These are phyloP conservation scores for Silene uniflora DNA, from an alignment of 148 eudicot genomes.

Conservation along the genomic window DNA sequence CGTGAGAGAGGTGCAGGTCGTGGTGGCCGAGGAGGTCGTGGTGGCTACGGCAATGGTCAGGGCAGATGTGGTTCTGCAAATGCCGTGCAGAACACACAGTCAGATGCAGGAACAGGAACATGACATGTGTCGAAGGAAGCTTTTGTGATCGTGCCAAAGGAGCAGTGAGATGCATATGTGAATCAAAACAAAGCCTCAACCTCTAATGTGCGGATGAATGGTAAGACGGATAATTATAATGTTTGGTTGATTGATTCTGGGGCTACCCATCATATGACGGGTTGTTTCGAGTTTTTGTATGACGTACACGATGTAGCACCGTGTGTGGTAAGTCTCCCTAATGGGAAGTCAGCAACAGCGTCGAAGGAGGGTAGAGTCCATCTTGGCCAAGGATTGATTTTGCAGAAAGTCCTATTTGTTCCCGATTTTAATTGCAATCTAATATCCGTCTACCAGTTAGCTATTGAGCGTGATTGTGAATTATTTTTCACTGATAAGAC, in stretches of 20 bases:
- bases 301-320: background rate
- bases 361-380: background rate
- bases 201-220: background rate
- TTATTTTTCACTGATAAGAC: background rate
- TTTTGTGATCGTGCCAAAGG: background rate
- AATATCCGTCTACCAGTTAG: background rate
- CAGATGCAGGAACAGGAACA: background rate
- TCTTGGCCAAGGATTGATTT: background rate
- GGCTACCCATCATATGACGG: background rate
- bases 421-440: background rate
- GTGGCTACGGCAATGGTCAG: background rate
- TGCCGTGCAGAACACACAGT: background rate
- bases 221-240: background rate
- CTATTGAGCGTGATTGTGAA: background rate
- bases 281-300: background rate
- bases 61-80: background rate
- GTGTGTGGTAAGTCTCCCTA: too few species aligned
- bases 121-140: background rate
- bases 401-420: background rate
- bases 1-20: too few species aligned
- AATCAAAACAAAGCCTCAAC: too few species aligned
- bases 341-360: too few species aligned
- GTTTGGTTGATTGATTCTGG: too few species aligned
- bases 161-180: background rate
- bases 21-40: too few species aligned